Conservation (phyloP, 148 eudicot species). For the Rhododendron williamsianum region DNA sequence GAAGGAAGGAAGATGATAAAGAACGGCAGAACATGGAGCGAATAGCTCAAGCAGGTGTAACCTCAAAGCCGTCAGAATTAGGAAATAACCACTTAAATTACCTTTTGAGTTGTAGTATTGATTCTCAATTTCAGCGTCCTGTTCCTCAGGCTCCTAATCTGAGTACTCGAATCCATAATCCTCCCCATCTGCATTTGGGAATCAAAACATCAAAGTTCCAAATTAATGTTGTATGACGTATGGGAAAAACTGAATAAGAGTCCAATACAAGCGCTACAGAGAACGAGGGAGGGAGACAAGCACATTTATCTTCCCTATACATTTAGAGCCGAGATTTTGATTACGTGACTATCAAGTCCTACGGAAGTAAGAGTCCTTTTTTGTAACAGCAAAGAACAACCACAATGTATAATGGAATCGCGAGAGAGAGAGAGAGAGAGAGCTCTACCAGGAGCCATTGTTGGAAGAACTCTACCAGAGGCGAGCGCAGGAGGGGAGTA, state of each 20-base stretch:
- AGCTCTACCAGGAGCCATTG: too few species aligned
- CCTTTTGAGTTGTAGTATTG: constrained; percentile 98
- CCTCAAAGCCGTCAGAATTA: background rate
- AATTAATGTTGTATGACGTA: background rate
- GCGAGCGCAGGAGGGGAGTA: too few species aligned
- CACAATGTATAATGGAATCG: too few species aligned
- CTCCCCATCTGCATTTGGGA: constrained; percentile 93
- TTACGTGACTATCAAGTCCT: background rate
- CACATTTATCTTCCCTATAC: background rate
- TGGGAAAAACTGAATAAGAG: background rate
- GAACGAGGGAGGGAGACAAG: background rate
- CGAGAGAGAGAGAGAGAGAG: too few species aligned
- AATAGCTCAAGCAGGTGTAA: background rate
- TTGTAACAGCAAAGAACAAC: too few species aligned
- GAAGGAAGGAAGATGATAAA: background rate
- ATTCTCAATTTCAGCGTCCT: constrained; percentile 93
- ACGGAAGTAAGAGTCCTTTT: too few species aligned
- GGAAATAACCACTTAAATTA: background rate
- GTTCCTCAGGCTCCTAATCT: constrained; percentile 90
- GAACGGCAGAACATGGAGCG: background rate
- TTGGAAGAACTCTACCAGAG: too few species aligned
- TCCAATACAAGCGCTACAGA: background rate
- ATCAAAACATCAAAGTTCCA: background rate
- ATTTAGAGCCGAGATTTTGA: background rate
- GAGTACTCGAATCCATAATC: constrained; percentile 97